A percentile compares a stretch with the other conserved stretches of the same genome.
These are phyloP conservation scores for Pelargonium myrrhifolium DNA, from an alignment of 441 rosid species.

Conservation along the genomic window DNA sequence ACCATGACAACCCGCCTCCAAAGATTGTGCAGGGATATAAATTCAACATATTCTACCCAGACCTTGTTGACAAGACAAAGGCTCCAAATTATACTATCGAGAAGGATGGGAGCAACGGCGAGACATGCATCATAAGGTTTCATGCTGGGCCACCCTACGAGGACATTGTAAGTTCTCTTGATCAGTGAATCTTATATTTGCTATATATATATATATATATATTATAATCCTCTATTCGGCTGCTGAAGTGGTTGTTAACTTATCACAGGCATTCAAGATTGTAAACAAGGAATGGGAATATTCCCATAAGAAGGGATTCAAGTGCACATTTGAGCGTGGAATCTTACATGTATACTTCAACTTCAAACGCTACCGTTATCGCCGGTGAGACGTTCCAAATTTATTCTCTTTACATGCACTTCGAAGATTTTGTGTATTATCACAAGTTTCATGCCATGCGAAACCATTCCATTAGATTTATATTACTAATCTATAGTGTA, in stretches of 20 bases:
- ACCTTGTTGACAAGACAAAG: conserved; percentile 81
- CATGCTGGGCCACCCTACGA: conserved; percentile 92
- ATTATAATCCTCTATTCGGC: neutral
- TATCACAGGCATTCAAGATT: conserved; percentile 60
- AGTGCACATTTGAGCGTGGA: conserved; percentile 89
- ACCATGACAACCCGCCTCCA: conserved; percentile 95
- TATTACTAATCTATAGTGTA: neutral
- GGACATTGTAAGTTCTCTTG: conserved; percentile 59
- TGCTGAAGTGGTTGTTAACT: neutral
- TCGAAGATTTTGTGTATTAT: neutral
- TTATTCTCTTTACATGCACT: neutral
- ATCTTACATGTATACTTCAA: conserved; percentile 81
- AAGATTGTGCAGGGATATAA: conserved; percentile 88
- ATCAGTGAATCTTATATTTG: neutral
- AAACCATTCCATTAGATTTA: neutral
- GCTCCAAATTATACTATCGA: conserved; percentile 75
- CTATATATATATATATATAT: no score
- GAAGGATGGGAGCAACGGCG: conserved; percentile 67
- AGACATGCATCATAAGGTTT: conserved; percentile 84
- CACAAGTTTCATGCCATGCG: neutral
- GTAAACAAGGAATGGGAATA: conserved; percentile 98
- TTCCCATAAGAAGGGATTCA: conserved; percentile 91
- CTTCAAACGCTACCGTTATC: conserved; percentile 83
- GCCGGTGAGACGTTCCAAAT: conserved; percentile 39
- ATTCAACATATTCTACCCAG: conserved; percentile 90